phyloP scores from a whole-genome alignment of 192 early-diverging fungal genomes.

The Podila horticola region DNA sequence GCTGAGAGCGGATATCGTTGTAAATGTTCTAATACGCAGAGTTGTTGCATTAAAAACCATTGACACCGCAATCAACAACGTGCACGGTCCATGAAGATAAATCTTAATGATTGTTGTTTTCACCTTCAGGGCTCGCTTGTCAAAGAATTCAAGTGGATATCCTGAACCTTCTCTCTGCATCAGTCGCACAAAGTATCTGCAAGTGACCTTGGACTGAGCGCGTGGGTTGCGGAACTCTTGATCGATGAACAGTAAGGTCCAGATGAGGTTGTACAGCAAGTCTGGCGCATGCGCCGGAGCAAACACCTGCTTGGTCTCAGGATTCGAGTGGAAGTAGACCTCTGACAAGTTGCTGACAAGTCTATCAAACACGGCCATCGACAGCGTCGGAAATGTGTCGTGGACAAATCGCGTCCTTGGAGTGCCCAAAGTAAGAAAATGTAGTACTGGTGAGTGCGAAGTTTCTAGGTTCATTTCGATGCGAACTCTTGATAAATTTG shows the following conservation, averaged over 20 bases:
- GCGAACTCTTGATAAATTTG: neutral
- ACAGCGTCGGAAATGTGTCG: conserved; percentile 29
- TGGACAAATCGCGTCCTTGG: conserved; percentile 40
- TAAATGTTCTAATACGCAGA: conserved; percentile 32
- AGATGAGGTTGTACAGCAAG: conserved; percentile 37
- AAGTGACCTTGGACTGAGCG: conserved; percentile 34
- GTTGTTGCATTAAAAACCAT: too few relatives aligned
- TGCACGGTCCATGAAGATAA: too few relatives aligned
- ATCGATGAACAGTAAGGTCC: conserved; percentile 50
- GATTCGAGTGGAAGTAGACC: conserved; percentile 46
- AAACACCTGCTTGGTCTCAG: conserved; percentile 39
- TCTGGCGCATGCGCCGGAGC: conserved; percentile 24
- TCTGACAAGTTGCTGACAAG: conserved; percentile 42
- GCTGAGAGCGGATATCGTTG: conserved; percentile 35
- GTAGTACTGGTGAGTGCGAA: neutral
- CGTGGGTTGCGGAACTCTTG: conserved; percentile 47
- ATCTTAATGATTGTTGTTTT: neutral
- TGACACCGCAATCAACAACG: too few relatives aligned
- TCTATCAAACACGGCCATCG: conserved; percentile 43
- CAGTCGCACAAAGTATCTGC: conserved; percentile 37
- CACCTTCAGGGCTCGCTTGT: conserved; percentile 47
- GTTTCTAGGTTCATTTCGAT: too few relatives aligned
- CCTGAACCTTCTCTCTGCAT: conserved; percentile 39
- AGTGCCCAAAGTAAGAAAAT: neutral
- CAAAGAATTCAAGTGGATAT: conserved; percentile 35